phyloP scores from a whole-genome alignment of 176 grass and related monocot genomes.

The Oryza glumipatula region DNA sequence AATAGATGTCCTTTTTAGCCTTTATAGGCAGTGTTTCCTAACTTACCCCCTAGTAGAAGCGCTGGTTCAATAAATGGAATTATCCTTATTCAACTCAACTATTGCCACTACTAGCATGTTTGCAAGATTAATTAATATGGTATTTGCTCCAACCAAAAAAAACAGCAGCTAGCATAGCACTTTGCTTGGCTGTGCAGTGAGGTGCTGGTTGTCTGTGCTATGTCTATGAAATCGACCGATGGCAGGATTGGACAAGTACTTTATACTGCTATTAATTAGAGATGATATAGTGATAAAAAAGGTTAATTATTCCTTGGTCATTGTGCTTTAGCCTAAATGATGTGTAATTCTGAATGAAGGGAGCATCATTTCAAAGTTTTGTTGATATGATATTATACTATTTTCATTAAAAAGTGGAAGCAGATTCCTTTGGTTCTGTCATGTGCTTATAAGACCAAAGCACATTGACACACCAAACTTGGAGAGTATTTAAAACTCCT shows the following conservation, averaged over 20 bases:
- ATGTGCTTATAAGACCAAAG: slow-evolving; percentile 5
- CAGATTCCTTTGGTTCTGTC: background rate
- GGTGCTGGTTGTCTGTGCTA: too few species aligned
- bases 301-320: background rate
- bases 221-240: too few species aligned
- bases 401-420: background rate
- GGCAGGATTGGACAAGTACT: background rate
- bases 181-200: background rate
- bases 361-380: background rate
- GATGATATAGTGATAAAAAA: background rate
- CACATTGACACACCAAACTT: slow-evolving; percentile 5
- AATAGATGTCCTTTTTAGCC: background rate
- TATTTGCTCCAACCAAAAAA: background rate
- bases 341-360: too few species aligned
- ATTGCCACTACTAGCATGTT: too few species aligned
- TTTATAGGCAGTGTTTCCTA: background rate
- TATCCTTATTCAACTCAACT: too few species aligned
- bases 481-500: slow-evolving; percentile 14
- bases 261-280: background rate
- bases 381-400: background rate
- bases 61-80: too few species aligned
- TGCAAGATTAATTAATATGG: background rate
- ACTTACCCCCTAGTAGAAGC: background rate
- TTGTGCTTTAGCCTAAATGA: background rate
- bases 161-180: background rate